These are phyloP conservation scores for Lipomyces spencermartinsiae DNA, from an alignment of 805 yeast species.

Conservation along the genomic window DNA sequence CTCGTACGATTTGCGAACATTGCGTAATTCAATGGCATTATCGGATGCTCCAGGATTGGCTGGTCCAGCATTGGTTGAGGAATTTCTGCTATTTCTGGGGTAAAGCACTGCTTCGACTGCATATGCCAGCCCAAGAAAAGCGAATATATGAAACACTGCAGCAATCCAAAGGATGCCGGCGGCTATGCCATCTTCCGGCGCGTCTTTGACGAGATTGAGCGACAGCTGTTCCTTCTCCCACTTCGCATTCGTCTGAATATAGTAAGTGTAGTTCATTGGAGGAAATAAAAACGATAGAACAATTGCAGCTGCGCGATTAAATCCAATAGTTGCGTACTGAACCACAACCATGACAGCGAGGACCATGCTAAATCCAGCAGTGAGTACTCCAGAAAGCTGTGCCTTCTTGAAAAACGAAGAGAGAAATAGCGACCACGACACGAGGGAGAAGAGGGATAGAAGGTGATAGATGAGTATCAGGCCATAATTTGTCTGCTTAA, in stretches of 20 bases:
- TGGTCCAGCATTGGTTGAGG: neutral
- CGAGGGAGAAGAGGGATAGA: conserved; percentile 42
- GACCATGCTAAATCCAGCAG: conserved; percentile 43
- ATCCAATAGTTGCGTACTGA: conserved; percentile 21
- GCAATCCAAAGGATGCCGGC: conserved; percentile 19
- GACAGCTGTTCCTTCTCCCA: conserved; percentile 3
- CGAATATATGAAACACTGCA: conserved; percentile 13
- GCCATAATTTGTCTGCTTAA: conserved; percentile 39
- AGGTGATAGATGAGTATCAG: conserved; percentile 43
- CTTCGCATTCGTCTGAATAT: conserved; percentile 29
- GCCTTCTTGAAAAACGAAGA: conserved; percentile 43
- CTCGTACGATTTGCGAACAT: conserved; percentile 9
- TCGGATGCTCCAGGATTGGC: neutral
- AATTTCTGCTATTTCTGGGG: neutral
- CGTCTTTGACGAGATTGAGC: neutral
- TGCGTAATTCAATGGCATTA: conserved; percentile 8
- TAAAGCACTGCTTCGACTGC: conserved; percentile 2
- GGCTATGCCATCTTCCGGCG: conserved; percentile 16
- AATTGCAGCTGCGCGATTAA: conserved; percentile 27
- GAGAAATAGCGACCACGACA: conserved; percentile 43
- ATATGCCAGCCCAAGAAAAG: conserved; percentile 1
- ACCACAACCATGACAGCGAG: conserved; percentile 43
- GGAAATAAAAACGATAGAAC: conserved; percentile 44
- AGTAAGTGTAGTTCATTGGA: conserved; percentile 45
- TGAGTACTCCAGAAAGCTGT: conserved; percentile 43